Evolutionary conservation across 805 yeast genomes (phyloP).

Genomic region (Spathaspora sp.): DNA sequence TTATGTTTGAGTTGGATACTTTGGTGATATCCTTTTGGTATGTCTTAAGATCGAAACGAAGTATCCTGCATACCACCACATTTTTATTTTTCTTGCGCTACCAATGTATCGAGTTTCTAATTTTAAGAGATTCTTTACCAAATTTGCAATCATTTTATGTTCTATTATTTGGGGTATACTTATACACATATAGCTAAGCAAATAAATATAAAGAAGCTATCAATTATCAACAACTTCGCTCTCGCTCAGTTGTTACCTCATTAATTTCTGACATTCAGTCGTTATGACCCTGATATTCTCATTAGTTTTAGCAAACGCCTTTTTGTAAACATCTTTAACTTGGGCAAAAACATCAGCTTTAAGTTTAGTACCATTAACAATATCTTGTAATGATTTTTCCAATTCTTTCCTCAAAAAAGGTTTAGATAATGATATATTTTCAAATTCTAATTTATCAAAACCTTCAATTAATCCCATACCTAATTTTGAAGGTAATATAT

Average conservation of each 20-base stretch:
- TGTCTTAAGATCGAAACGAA: too few relatives aligned
- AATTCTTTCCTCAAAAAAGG: slow-evolving; percentile 80
- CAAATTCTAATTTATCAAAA: slow-evolving; percentile 74
- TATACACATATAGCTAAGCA: too few relatives aligned
- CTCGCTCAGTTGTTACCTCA: background rate
- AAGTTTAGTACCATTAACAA: slow-evolving; percentile 60
- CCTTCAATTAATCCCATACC: slow-evolving; percentile 90
- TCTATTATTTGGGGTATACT: too few relatives aligned
- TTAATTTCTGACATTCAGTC: slow-evolving; percentile 14
- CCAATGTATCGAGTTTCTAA: background rate
- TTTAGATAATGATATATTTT: slow-evolving; percentile 60
- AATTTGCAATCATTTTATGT: too few relatives aligned
- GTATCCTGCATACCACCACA: background rate
- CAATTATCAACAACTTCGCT: too few relatives aligned
- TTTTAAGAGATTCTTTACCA: too few relatives aligned
- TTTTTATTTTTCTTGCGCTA: background rate
- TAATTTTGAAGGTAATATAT: slow-evolving; percentile 71
- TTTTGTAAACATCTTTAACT: slow-evolving; percentile 14
- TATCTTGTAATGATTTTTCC: slow-evolving; percentile 62
- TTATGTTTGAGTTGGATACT: too few relatives aligned
- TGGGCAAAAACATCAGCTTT: slow-evolving; percentile 53
- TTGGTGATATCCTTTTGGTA: too few relatives aligned
- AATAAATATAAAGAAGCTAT: too few relatives aligned
- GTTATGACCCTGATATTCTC: slow-evolving; percentile 36
- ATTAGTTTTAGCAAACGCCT: slow-evolving; percentile 50